Evolutionary conservation across 306 rosid species (phyloP).

Genomic region (Boehmeria nivea): DNA sequence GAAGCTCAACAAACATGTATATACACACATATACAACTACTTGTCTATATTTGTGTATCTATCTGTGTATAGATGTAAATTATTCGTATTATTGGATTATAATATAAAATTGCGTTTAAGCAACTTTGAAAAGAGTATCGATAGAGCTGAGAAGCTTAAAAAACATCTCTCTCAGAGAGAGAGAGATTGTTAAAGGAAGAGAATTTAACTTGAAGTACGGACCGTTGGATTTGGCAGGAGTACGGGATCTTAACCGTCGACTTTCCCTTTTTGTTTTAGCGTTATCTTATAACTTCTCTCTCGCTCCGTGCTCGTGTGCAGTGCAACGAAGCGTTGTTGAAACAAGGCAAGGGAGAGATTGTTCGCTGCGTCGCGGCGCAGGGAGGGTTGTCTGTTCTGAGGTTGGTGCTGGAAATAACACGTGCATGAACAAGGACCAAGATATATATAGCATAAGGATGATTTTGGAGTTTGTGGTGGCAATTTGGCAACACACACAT

Average conservation of each 20-base stretch:
- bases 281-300: conserved; percentile 10
- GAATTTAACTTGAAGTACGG: conserved; percentile 13
- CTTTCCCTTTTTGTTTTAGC: not conserved
- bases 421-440: conserved; percentile 10
- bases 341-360: not conserved
- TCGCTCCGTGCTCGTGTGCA: not conserved
- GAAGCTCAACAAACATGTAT: conserved; percentile 16
- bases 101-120: not conserved
- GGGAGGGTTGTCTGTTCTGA: not conserved
- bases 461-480: not conserved
- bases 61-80: not conserved
- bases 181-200: conserved; percentile 6
- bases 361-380: conserved; percentile 9
- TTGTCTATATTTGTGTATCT: not conserved
- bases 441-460: not conserved
- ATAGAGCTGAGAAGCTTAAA: not conserved
- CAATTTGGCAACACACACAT: not conserved
- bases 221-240: conserved; percentile 48
- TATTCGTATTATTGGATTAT: no score
- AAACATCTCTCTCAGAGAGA: conserved; percentile 5
- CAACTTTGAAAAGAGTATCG: no score
- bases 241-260: conserved; percentile 35
- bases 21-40: not conserved
- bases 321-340: not conserved
- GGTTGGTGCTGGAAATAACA: not conserved